Conservation (phyloP, 2,329 filamentous ascomycete genomes). For the Cercospora sesami region DNA sequence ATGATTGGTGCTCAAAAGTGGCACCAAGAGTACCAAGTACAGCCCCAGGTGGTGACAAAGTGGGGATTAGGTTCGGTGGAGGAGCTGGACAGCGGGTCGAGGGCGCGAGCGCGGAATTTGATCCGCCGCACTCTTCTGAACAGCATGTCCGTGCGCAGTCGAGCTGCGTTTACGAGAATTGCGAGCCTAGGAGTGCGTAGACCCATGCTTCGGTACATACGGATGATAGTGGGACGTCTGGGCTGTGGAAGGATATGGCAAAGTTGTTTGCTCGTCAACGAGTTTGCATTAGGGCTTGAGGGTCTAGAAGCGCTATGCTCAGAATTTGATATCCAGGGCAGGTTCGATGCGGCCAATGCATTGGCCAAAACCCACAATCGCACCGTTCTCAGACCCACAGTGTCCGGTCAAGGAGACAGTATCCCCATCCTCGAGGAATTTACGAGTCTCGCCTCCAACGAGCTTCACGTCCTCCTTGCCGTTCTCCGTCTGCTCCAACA, state of each 20-base stretch:
- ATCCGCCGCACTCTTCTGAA: background rate
- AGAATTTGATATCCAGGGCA: constrained; percentile 29
- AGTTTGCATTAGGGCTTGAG: background rate
- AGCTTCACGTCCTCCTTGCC: constrained; percentile 66
- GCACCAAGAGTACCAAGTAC: constrained; percentile 3
- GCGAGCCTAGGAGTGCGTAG: background rate
- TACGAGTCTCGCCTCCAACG: constrained; percentile 64
- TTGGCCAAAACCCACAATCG: constrained; percentile 75
- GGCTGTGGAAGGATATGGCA: background rate
- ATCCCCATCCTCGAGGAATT: constrained; percentile 74
- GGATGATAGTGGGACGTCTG: background rate
- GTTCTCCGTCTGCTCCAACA: constrained; percentile 70
- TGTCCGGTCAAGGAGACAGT: constrained; percentile 65
- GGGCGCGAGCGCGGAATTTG: background rate
- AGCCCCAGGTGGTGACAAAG: constrained; percentile 6
- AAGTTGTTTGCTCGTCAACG: background rate
- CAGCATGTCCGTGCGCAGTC: background rate
- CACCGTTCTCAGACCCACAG: constrained; percentile 62
- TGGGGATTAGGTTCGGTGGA: background rate
- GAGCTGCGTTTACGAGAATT: background rate
- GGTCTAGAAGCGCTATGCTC: background rate
- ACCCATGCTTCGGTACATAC: background rate
- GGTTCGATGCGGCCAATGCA: constrained; percentile 64
- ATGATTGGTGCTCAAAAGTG: constrained; percentile 17
- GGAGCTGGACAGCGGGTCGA: background rate